Base-by-base conservation (phyloP, 805 yeast genomes). In the Ogataea nakhonphanomensis region DNA sequence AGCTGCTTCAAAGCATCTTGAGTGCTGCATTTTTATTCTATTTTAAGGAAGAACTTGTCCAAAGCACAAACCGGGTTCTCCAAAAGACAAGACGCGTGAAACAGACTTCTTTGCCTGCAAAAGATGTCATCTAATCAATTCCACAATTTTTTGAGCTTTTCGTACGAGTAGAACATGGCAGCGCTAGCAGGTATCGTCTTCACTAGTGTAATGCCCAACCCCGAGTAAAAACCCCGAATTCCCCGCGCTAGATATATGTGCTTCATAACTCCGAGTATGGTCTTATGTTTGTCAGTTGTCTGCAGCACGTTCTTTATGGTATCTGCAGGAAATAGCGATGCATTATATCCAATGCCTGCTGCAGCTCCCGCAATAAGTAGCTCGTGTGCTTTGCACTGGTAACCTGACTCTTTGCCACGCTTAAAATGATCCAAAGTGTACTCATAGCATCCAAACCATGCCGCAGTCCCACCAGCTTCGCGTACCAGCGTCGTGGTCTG, bases 361-460 rank as follows among this genome's bases (percentile, higher is more conserved):
- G 73, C 57, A 0, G 95, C 96, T 37, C 98, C 98, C 43, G 95
- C 82, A 1, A 72, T 43, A 49, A 90, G 65, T 14, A 81, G 60
- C 51, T 84, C 86, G 48, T 73, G 55, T 3, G 76, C 70, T 56
- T 58, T 39, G 53, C 54, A 32, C 54, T 61, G 38, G 51, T 56
- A 49, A 46, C 46, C 58, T 37, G 39, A 45, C 33, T 43, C 53
- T 36, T 43, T 38, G 23, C 52, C 30, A 29, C 57, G 39, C 43
- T 70, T 68, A 47, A 76, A 65, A n/a, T 54, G 48, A 1, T 53
- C 52, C 14, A 66, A 59, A 7, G 74, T 64, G 32, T 71, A 64
- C 57, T 89, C 96, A 59, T 89, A 89, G 12, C 93, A 77, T 0
- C 95, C 91, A 65, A 90, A 90, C 97, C 97, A 90, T 2, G 91